These are phyloP conservation scores for Saururus chinensis DNA, from an alignment of 164 flowering plant species.

Conservation along the genomic window DNA sequence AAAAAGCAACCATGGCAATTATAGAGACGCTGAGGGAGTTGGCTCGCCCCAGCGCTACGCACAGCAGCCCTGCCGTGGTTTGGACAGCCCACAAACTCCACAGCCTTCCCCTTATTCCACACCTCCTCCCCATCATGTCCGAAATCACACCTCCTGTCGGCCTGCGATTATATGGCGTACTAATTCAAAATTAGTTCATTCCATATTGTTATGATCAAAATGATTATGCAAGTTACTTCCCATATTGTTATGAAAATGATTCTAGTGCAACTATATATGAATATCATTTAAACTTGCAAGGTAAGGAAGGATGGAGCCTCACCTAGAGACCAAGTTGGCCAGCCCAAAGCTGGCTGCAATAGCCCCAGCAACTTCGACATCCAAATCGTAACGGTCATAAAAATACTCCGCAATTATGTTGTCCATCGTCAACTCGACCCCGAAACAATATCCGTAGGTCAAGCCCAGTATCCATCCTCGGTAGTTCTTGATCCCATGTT, in stretches of 20 bases:
- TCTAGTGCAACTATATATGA: no score
- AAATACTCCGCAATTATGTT: constrained; percentile 85
- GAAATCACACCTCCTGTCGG: constrained; percentile 69
- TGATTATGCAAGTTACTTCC: neutral
- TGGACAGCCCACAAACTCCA: constrained; percentile 76
- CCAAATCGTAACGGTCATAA: constrained; percentile 57
- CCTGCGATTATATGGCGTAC: constrained; percentile 8
- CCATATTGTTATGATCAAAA: neutral
- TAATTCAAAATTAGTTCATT: no score
- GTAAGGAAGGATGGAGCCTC: constrained; percentile 6
- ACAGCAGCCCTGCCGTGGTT: constrained; percentile 55
- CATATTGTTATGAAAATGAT: neutral
- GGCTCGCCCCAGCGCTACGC: constrained; percentile 48
- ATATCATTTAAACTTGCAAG: no score
- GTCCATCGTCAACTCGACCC: constrained; percentile 73
- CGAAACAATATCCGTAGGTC: constrained; percentile 77
- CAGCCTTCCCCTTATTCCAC: constrained; percentile 78
- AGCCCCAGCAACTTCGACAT: constrained; percentile 67
- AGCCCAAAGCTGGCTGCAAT: constrained; percentile 81
- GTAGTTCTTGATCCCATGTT: constrained; percentile 58
- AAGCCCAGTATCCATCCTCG: constrained; percentile 77
- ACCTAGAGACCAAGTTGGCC: constrained; percentile 60
- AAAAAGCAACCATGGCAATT: constrained; percentile 12
- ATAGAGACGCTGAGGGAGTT: constrained; percentile 39
- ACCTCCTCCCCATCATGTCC: constrained; percentile 46